These are phyloP conservation scores for Myrmaecium sp. DNA, from an alignment of 2,329 filamentous ascomycete genomes.

Conservation along the genomic window DNA sequence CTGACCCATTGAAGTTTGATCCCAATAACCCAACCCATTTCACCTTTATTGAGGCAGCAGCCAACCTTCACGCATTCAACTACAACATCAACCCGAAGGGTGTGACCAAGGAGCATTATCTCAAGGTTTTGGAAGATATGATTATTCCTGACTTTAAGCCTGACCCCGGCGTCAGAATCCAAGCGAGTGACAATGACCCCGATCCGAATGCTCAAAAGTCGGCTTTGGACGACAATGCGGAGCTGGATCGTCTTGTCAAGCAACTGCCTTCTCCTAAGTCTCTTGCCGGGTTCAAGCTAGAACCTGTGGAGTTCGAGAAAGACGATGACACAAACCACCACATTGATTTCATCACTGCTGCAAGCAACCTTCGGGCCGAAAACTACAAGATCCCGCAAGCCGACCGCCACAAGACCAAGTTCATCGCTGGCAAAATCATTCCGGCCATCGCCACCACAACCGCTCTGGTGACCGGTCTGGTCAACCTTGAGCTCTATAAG, in stretches of 20 bases:
- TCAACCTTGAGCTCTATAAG: constrained; percentile 90
- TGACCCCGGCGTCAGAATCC: constrained; percentile 83
- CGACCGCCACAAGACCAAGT: constrained; percentile 96
- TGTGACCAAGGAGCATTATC: constrained; percentile 52
- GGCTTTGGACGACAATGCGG: constrained; percentile 54
- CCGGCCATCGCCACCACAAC: constrained; percentile 96
- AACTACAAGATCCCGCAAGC: constrained; percentile 95
- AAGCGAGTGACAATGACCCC: constrained; percentile 86
- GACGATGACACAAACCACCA: constrained; percentile 96
- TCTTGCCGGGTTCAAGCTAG: constrained; percentile 74
- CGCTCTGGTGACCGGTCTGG: constrained; percentile 82
- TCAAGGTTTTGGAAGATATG: constrained; percentile 72
- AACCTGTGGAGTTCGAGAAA: constrained; percentile 94
- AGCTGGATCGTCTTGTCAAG: constrained; percentile 54
- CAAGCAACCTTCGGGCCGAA: constrained; percentile 87
- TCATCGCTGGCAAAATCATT: constrained; percentile 98
- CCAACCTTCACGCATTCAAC: constrained; percentile 93
- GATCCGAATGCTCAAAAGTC: constrained; percentile 60
- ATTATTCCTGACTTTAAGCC: constrained; percentile 92
- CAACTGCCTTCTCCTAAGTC: constrained; percentile 63
- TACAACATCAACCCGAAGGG: constrained; percentile 85
- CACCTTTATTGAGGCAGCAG: constrained; percentile 70
- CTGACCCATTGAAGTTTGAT: constrained; percentile 81
- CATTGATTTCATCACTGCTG: constrained; percentile 97
- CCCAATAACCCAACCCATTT: constrained; percentile 71